A percentile compares a stretch with the other conserved stretches of the same genome.
phyloP scores from a whole-genome alignment of 1,284 basidiomycete species.

The Pseudozyma sp. region DNA sequence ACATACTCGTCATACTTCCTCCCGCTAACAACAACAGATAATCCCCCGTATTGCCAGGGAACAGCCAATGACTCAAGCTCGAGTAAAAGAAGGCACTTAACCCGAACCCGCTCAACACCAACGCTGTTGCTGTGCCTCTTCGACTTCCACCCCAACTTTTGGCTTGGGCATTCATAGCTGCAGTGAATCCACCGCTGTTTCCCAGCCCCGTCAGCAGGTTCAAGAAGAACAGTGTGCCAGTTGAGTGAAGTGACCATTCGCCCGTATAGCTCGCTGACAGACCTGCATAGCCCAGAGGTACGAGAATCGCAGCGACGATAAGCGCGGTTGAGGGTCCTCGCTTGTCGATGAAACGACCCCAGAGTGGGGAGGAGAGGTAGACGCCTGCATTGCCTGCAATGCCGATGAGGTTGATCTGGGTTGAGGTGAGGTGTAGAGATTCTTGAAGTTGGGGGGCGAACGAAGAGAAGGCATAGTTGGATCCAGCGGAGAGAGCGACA shows the following conservation, averaged over 20 bases:
- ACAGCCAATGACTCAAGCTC: conserved; percentile 76
- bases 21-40: conserved; percentile 78
- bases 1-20: conserved; percentile 78
- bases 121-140: conserved; percentile 78
- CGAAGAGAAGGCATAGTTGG: conserved; percentile 68
- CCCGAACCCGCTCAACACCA: conserved; percentile 84
- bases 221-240: conserved; percentile 50
- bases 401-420: conserved; percentile 69
- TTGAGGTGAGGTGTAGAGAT: conserved; percentile 64
- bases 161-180: conserved; percentile 68
- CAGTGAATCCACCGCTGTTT: conserved; percentile 65
- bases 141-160: conserved; percentile 59
- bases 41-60: conserved; percentile 78
- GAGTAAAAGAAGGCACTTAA: conserved; percentile 85
- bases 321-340: conserved; percentile 59
- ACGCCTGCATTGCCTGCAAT: conserved; percentile 69
- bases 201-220: conserved; percentile 59
- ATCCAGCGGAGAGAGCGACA: conserved; percentile 66
- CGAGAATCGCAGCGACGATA: conserved; percentile 49
- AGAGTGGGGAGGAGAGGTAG: conserved; percentile 64
- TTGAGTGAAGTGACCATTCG: conserved; percentile 44
- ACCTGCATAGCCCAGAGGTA: conserved; percentile 58
- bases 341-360: conserved; percentile 64
- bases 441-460: conserved; percentile 69
- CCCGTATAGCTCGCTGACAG: conserved; percentile 42